Base-by-base conservation (phyloP, 768 basidiomycete species). In the Tephrocybe sp. region DNA sequence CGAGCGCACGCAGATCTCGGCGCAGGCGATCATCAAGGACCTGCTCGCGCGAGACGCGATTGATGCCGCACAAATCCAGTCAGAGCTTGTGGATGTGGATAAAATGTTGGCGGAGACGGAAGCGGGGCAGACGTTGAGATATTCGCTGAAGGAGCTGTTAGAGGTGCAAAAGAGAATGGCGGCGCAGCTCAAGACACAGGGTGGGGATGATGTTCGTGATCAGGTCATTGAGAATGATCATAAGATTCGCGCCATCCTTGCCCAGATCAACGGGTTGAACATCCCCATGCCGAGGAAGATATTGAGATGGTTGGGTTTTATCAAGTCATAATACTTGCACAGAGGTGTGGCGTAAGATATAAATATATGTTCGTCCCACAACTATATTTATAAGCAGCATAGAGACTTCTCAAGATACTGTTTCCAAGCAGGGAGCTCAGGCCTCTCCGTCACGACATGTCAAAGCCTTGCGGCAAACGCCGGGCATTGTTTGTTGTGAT, bases 51-150 rank as follows among this genome's bases (percentile, higher is more conserved):
- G 40, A 8, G 44, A 42, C 8, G 47, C 52, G 4, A 51, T 51
- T 6, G 52, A 59, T 26, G 38, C 54, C 1, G 56, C 66, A n/a
- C 55, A 62, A 15, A 52, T 69, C 36, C 68, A 68, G 51, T 59
- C 65, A 46, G 68, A 69, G 44, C 48, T 69, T 22, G 65, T 68
- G 18, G 63, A 69, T 18, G 52, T 65, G 15, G 47, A 49, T 15
- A 62, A 59, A 40, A 40, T 50, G 8, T 55, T 68, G 38, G 58
- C 61, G 25, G 66, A 68, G 48, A 68, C 68, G 0, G 52, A 64
- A 15, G 68, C 67, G 5, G 69, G 66, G 11, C 60, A 60, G 22
- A 56, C 66, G 1, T 32, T 70, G 5, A 61, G 65, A 38, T 51
- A 40, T n/a, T 48, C 57, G 0, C 54, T 68, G 15, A 59, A 63